These are phyloP conservation scores for Ceraceosorus bombacis DNA, from an alignment of 1,284 basidiomycete species.

Conservation along the genomic window DNA sequence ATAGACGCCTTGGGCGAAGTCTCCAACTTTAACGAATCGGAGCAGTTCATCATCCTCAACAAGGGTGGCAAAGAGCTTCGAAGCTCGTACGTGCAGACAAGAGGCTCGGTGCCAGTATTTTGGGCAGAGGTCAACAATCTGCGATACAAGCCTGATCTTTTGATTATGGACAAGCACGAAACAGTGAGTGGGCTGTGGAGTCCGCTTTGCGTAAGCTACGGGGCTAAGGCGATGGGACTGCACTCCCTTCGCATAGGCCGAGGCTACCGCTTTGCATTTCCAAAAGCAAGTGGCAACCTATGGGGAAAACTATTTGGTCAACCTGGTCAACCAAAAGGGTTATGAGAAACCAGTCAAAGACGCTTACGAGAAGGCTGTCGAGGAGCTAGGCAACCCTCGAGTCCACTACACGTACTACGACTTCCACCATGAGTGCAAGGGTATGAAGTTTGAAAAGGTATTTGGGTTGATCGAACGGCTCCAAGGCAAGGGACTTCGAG, in stretches of 20 bases:
- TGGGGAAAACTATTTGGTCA: slow-evolving; percentile 74
- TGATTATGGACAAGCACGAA: slow-evolving; percentile 84
- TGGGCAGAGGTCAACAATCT: slow-evolving; percentile 97
- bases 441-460: slow-evolving; percentile 92
- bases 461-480: slow-evolving; percentile 71
- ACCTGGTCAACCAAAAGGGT: slow-evolving; percentile 90
- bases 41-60: slow-evolving; percentile 56
- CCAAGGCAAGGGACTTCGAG: slow-evolving; percentile 61
- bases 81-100: slow-evolving; percentile 71
- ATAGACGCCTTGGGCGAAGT: slow-evolving; percentile 63
- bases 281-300: slow-evolving; percentile 68
- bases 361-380: slow-evolving; percentile 74
- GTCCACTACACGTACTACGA: slow-evolving; percentile 94
- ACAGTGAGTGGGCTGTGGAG: slow-evolving; percentile 49
- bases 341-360: slow-evolving; percentile 93
- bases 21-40: slow-evolving; percentile 52
- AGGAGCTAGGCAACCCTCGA: slow-evolving; percentile 57
- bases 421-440: slow-evolving; percentile 91
- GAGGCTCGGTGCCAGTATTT: slow-evolving; percentile 87
- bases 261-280: slow-evolving; percentile 68
- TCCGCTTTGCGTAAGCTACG: slow-evolving; percentile 33
- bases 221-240: not conserved
- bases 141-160: slow-evolving; percentile 91
- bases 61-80: slow-evolving; percentile 49
- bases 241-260: slow-evolving; percentile 51